Evolutionary conservation across 192 early-diverging fungal genomes (phyloP).

Genomic region (Coemansia sp.): DNA sequence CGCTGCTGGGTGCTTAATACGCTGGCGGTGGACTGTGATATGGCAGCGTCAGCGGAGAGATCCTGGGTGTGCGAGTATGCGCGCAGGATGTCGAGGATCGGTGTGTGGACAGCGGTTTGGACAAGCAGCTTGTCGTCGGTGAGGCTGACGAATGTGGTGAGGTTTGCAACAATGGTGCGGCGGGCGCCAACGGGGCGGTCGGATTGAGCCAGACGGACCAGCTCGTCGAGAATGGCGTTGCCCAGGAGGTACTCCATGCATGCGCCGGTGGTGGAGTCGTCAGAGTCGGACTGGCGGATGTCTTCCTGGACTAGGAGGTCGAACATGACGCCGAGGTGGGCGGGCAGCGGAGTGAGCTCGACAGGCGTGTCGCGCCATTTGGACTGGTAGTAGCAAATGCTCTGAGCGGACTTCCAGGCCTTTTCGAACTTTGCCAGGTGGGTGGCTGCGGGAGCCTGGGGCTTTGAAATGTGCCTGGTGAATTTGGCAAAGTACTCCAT

Average conservation of each 20-base stretch:
- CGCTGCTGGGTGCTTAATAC: constrained; percentile 21
- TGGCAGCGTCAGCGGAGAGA: neutral
- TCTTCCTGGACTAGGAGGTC: constrained; percentile 90
- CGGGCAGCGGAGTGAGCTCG: constrained; percentile 75
- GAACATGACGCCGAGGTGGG: constrained; percentile 75
- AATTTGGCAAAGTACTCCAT: constrained; percentile 72
- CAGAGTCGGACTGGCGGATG: constrained; percentile 59
- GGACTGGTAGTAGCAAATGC: constrained; percentile 46
- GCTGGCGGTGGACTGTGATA: constrained; percentile 19
- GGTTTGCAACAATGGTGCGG: constrained; percentile 74
- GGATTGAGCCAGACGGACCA: constrained; percentile 73
- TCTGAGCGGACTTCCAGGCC: constrained; percentile 63
- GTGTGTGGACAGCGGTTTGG: constrained; percentile 87
- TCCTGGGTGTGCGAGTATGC: constrained; percentile 56
- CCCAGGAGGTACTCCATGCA: constrained; percentile 91
- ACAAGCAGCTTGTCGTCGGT: constrained; percentile 87
- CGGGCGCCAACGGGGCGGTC: constrained; percentile 81
- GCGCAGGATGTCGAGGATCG: constrained; percentile 73
- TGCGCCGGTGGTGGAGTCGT: constrained; percentile 73
- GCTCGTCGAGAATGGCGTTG: constrained; percentile 74
- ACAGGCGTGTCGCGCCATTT: constrained; percentile 54
- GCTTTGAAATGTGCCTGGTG: constrained; percentile 60
- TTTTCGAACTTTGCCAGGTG: constrained; percentile 71
- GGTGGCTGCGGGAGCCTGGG: constrained; percentile 61
- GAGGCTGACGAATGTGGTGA: constrained; percentile 79